Conservation (phyloP, 352 stramenopile species). For the Lagenidium giganteum region DNA sequence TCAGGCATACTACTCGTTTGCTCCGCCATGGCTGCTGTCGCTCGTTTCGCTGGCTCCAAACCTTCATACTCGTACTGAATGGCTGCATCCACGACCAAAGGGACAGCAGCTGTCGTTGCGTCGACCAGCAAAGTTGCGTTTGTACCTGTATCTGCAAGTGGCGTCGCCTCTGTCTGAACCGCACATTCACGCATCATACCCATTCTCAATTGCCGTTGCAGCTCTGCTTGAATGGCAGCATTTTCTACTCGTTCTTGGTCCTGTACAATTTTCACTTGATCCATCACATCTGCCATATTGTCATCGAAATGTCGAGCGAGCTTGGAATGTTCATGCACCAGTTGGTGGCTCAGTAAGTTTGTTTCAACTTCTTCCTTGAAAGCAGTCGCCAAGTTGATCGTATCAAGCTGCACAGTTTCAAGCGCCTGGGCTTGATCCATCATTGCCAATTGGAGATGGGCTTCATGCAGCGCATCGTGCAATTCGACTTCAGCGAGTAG, state of each 20-base stretch:
- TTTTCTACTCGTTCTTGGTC: constrained; percentile 26
- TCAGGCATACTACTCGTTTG: neutral
- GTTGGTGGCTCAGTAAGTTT: constrained; percentile 32
- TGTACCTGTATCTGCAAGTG: constrained; percentile 28
- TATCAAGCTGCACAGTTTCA: constrained; percentile 45
- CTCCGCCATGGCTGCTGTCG: neutral
- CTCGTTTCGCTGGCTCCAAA: neutral
- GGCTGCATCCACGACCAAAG: constrained; percentile 15
- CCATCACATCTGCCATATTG: constrained; percentile 32
- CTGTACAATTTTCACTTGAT: constrained; percentile 31
- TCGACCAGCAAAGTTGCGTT: constrained; percentile 34
- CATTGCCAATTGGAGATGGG: constrained; percentile 46
- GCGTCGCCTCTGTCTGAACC: constrained; percentile 39
- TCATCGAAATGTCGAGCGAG: constrained; percentile 48
- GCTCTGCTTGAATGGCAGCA: neutral
- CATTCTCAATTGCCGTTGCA: constrained; percentile 20
- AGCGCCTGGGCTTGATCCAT: constrained; percentile 55
- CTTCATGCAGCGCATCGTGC: constrained; percentile 58
- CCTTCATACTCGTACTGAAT: constrained; percentile 22
- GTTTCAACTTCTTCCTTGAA: constrained; percentile 71
- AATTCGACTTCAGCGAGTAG: constrained; percentile 64
- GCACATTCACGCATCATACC: constrained; percentile 35
- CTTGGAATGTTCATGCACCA: constrained; percentile 37
- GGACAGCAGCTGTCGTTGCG: constrained; percentile 19
- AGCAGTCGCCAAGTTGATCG: constrained; percentile 39